Percentiles rank a stretch among this genome's conserved stretches.
Evolutionary conservation across 768 basidiomycete species (phyloP).

Genomic region (Leccinum variicolor): DNA sequence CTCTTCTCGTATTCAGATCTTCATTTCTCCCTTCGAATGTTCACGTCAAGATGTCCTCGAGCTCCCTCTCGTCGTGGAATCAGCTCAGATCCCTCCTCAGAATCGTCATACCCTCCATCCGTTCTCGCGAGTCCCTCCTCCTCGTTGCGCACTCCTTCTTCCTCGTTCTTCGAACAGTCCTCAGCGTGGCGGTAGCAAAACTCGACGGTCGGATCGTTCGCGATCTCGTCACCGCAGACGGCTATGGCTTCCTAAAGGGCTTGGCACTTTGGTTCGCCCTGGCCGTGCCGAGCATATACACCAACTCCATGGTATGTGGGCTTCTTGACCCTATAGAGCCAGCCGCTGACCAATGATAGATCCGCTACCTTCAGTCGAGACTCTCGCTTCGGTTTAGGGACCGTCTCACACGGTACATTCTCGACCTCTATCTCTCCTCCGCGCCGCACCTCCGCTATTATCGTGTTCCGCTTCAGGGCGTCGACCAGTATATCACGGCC

Average conservation of each 20-base stretch:
- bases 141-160: conserved; percentile 80
- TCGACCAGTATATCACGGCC: conserved; percentile 91
- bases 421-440: conserved; percentile 87
- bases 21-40: conserved; percentile 39
- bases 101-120: conserved; percentile 62
- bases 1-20: conserved; percentile 51
- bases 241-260: conserved; percentile 76
- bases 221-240: conserved; percentile 86
- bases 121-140: conserved; percentile 69
- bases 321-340: not conserved
- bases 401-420: conserved; percentile 83
- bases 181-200: conserved; percentile 84
- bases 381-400: conserved; percentile 81
- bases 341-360: not conserved
- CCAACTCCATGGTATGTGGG: conserved; percentile 80
- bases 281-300: conserved; percentile 91
- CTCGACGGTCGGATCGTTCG: conserved; percentile 89
- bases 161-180: conserved; percentile 78
- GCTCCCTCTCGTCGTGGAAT: conserved; percentile 50
- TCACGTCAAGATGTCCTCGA: conserved; percentile 57
- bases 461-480: conserved; percentile 59
- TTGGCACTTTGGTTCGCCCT: conserved; percentile 86
- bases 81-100: conserved; percentile 73
- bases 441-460: conserved; percentile 72
- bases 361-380: conserved; percentile 74